phyloP scores from a whole-genome alignment of 768 basidiomycete genomes.

The Leccinellum rugosiceps region DNA sequence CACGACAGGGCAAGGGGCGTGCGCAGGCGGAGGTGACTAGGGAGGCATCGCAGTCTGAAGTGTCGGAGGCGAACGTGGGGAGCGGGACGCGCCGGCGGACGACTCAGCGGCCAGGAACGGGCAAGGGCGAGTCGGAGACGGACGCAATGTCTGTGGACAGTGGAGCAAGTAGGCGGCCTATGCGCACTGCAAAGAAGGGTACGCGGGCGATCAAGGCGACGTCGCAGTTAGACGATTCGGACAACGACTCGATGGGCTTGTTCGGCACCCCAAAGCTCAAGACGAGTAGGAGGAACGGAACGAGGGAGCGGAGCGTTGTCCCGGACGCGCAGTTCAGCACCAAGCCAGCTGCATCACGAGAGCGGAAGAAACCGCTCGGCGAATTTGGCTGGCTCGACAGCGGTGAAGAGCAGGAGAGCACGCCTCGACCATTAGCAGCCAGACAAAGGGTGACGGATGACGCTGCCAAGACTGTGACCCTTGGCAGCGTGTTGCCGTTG shows the following conservation, averaged over 20 bases:
- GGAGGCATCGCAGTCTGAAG: background rate
- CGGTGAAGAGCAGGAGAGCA: constrained; percentile 17
- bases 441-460: background rate
- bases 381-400: background rate
- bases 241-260: background rate
- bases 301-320: background rate
- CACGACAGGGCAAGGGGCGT: constrained; percentile 3
- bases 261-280: background rate
- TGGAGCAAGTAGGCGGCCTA: constrained; percentile 7
- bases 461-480: background rate
- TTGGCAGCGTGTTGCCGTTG: constrained; percentile 11
- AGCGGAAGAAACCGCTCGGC: background rate
- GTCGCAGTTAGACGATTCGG: background rate
- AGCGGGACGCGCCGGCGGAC: background rate
- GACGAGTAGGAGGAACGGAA: background rate
- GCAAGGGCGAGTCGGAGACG: constrained; percentile 17
- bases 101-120: background rate
- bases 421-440: constrained; percentile 21
- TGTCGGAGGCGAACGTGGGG: constrained; percentile 3
- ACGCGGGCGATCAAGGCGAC: background rate
- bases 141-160: constrained; percentile 32
- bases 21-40: background rate
- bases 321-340: background rate
- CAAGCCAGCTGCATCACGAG: background rate
- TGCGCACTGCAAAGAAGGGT: constrained; percentile 3